Evolutionary conservation across 2,329 filamentous ascomycete genomes (phyloP), one percentile per base, ranked within the genome.

Genomic region (Lachnellula occidentalis): DNA sequence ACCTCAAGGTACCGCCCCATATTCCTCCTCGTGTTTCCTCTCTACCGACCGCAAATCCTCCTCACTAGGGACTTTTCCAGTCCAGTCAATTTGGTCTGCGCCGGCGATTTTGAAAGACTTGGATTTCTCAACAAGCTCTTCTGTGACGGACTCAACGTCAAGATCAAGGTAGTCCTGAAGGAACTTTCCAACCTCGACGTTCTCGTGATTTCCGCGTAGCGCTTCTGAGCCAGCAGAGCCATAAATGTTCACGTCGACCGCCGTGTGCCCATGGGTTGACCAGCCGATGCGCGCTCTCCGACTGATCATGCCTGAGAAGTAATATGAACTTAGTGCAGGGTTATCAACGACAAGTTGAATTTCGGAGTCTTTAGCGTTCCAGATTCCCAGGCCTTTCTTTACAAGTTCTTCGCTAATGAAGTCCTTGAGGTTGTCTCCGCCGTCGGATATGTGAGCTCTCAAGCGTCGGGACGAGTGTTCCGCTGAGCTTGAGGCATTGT

Each of bases 201-300:
- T 99, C 76, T 99, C 94, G 52, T 95, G 86, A 70, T 97, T 97
- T 7, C 92, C 92, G 6, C 96, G 77, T 14, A 79, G 76, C 43
- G 81, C 81, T 37, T 81, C 78, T 0, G 81, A 78, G 3, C 88
- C 85, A 45, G 78, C 78, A 0, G 88, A 92, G 50, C 88, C 87
- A 73, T 97, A 99, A 62, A 99, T 90, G 71, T 99, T 99, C 48
- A 99, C 94, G 69, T 99, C 94, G 7, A 94, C 91, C 50, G 87
- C 94, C 19, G 86, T 88, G 73, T 99, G 94, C 27, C 94, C 94
- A 70, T 96, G 92, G 0, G 92, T 96, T 60, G 82, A 86, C 94
- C 94, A 99, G 14, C 94, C 95, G 43, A 96, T 82, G 67, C 95
- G 90, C 1, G 92, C 89, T 57, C 94, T 83, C 4, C 88, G 80